A percentile compares a stretch with the other conserved stretches of the same genome.
Evolutionary conservation across 1,284 basidiomycete genomes (phyloP).

Genomic region (Exsudoporus floridanus): DNA sequence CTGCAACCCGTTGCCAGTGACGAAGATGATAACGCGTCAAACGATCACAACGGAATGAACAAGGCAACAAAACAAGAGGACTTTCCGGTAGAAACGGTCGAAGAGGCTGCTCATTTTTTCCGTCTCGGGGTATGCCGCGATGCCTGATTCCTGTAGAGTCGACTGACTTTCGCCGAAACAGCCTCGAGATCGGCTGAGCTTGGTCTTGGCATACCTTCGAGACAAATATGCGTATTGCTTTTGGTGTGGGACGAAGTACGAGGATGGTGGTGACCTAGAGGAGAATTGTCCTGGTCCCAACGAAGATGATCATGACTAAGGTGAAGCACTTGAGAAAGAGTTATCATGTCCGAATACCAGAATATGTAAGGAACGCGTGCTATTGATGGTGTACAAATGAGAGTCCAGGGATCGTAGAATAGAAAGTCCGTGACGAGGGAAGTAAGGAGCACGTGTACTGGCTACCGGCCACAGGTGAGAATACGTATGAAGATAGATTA

Average conservation of each 20-base stretch:
- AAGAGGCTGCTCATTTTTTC: conserved; percentile 67
- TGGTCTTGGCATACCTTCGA: conserved; percentile 74
- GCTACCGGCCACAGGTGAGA: not conserved
- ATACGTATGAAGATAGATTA: conserved; percentile 2
- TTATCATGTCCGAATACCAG: conserved; percentile 1
- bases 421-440: conserved; percentile 19
- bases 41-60: conserved; percentile 15
- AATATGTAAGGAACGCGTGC: conserved; percentile 25
- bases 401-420: conserved; percentile 24
- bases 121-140: conserved; percentile 55
- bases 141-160: not conserved
- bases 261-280: conserved; percentile 58
- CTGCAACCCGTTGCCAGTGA: conserved; percentile 48
- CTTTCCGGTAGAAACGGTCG: conserved; percentile 54
- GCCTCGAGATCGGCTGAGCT: conserved; percentile 66
- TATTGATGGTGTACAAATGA: conserved; percentile 35
- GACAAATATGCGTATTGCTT: conserved; percentile 75
- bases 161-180: conserved; percentile 34
- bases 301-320: conserved; percentile 78
- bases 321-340: not conserved
- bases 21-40: conserved; percentile 32
- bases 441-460: conserved; percentile 15
- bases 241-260: conserved; percentile 82
- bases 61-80: conserved; percentile 31
- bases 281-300: conserved; percentile 70